Percentiles rank a stretch among this genome's conserved stretches.
Evolutionary conservation across 495 filamentous ascomycete genomes (phyloP).

Genomic region (Achaetomiella virescens): DNA sequence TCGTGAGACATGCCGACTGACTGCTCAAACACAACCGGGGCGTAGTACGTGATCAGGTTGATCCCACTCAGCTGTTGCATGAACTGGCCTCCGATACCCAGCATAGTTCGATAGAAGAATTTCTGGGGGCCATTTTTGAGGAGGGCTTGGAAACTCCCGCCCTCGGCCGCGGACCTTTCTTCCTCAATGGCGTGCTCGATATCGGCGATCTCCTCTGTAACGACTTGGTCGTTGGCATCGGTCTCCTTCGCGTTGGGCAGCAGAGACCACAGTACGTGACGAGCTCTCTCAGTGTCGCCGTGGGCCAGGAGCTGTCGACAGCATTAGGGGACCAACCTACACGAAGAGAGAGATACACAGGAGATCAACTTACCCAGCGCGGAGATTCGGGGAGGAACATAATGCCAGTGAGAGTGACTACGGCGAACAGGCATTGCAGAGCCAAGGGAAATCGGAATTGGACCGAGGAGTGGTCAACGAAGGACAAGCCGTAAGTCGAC

Average conservation of each 20-base stretch:
- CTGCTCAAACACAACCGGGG: constrained; percentile 55
- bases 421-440: neutral
- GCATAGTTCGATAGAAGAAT: constrained; percentile 37
- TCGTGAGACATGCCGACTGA: constrained; percentile 44
- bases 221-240: neutral
- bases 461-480: neutral
- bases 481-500: constrained; percentile 1
- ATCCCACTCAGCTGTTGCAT: constrained; percentile 46
- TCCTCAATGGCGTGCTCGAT: neutral
- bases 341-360: neutral
- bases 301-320: neutral
- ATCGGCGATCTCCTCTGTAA: neutral
- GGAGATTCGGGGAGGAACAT: neutral
- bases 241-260: neutral
- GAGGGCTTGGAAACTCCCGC: neutral
- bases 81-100: constrained; percentile 12
- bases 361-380: neutral
- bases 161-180: neutral
- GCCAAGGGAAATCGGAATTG: neutral
- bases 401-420: neutral
- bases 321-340: neutral
- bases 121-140: neutral
- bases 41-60: constrained; percentile 71
- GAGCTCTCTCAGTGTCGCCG: neutral
- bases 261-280: neutral